A percentile compares a stretch with the other conserved stretches of the same genome.
These are phyloP conservation scores for Dactylellina leptospora DNA, from an alignment of 2,329 filamentous ascomycete species.

Conservation along the genomic window DNA sequence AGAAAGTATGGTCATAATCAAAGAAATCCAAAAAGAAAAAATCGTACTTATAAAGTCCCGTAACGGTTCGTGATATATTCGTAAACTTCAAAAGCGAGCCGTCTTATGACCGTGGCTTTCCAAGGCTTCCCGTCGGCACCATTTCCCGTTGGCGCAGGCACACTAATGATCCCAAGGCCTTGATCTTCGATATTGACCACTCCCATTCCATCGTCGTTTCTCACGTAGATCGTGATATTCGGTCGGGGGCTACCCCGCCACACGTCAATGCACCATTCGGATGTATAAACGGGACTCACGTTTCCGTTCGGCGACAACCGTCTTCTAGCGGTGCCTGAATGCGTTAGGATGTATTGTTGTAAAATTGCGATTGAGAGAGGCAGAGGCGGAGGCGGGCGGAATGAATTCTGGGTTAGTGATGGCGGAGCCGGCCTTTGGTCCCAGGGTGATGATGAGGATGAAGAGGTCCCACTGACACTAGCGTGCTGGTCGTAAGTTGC, in stretches of 20 bases:
- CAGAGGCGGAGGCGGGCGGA: constrained; percentile 24
- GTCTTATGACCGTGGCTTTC: constrained; percentile 29
- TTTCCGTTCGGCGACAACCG: constrained; percentile 66
- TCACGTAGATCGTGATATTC: constrained; percentile 78
- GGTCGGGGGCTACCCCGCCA: constrained; percentile 87
- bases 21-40: not conserved
- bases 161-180: constrained; percentile 68
- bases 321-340: constrained; percentile 78
- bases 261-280: constrained; percentile 95
- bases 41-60: not conserved
- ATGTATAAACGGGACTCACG: constrained; percentile 80
- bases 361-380: constrained; percentile 53
- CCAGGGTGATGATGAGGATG: constrained; percentile 23
- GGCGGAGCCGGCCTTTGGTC: constrained; percentile 63
- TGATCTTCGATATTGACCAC: constrained; percentile 60
- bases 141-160: constrained; percentile 66
- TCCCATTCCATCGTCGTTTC: constrained; percentile 59
- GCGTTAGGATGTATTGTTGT: constrained; percentile 77
- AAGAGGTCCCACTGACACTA: constrained; percentile 1
- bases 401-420: constrained; percentile 71
- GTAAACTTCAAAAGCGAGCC: constrained; percentile 32
- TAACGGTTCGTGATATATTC: constrained; percentile 26
- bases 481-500: constrained; percentile 14
- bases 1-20: not conserved
- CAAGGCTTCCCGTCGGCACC: constrained; percentile 63